Base-by-base conservation (phyloP, 768 basidiomycete genomes). In the Cyathus striatus region DNA sequence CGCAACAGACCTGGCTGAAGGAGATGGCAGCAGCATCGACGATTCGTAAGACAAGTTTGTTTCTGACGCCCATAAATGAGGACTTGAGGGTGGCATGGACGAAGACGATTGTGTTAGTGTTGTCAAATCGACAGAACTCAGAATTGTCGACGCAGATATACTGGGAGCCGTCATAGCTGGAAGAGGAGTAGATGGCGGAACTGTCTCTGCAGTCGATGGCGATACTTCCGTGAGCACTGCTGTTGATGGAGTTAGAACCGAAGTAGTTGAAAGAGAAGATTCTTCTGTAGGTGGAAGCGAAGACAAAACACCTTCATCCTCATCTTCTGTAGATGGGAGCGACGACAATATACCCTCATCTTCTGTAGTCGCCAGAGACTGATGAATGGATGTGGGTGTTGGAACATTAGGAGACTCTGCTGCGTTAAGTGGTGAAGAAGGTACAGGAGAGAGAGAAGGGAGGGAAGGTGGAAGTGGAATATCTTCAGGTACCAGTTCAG, bases 41-140 rank as follows among this genome's bases (percentile, higher is more conserved):
- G 89, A 89, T 17, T 90, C 87, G 48, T 84, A 90, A 0, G 88
- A 83, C 7, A 69, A 55, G 42, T 86, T 79, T 0, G 81, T 83
- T 52, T 80, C 81, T 2, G 72, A 58, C 2, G 74, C 79, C 83
- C 85, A 90, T 53, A 40, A 48, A 17, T 58, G 63, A 47, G 54
- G 70, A 47, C 64, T 73, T 16, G 57, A 63, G 16, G 71, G 67
- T 1, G 56, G 56, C 3, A 64, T 60, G 2, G 65, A 64, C 12
- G 56, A 57, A 4, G 63, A 61, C 32, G 61, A 44, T 41, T 66
- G 49, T 2, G 72, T 74, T 3, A 72, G 64, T 26, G 73, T 66
- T 0, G 73, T 68, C 33, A 73, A 50, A 37, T 64, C 71, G 20
- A 68, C 68, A 2, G 73, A 53, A 0, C 68, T 67, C 7, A 66